Evolutionary conservation across 2,329 filamentous ascomycete genomes (phyloP).

Genomic region (Magnaporthiopsis poae): DNA sequence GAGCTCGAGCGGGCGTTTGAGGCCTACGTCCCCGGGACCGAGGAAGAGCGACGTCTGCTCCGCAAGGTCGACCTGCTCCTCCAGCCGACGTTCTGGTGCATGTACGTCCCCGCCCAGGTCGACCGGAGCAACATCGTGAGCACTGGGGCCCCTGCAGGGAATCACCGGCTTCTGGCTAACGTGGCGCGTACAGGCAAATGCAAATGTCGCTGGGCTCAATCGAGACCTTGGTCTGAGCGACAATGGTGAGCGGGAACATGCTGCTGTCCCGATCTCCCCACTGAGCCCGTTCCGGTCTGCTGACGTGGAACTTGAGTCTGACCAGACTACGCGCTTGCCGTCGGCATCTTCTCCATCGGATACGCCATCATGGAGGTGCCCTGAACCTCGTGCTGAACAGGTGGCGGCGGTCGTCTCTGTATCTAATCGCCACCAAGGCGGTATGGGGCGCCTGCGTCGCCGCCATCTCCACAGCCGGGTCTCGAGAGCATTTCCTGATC

Average conservation of each 20-base stretch:
- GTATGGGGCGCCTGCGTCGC: constrained; percentile 28
- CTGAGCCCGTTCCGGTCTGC: no score
- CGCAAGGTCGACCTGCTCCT: constrained; percentile 36
- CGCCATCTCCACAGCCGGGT: constrained; percentile 38
- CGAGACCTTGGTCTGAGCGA: neutral
- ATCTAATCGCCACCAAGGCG: neutral
- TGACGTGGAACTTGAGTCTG: neutral
- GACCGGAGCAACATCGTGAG: constrained; percentile 20
- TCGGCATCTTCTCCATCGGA: neutral
- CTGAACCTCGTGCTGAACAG: neutral
- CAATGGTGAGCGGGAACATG: neutral
- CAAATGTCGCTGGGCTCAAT: neutral
- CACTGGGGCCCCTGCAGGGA: neutral
- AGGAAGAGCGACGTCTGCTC: constrained; percentile 27
- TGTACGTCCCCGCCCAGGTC: constrained; percentile 22
- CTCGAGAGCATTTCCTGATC: constrained; percentile 34
- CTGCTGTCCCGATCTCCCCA: neutral
- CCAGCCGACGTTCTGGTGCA: constrained; percentile 34
- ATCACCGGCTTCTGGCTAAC: neutral
- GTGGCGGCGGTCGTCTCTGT: neutral
- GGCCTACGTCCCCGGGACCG: constrained; percentile 7
- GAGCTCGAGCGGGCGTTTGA: neutral
- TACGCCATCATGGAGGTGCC: neutral
- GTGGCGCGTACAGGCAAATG: neutral
- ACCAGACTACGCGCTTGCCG: constrained; percentile 3